These are phyloP conservation scores for Kodamaea jinghongensis DNA, from an alignment of 805 yeast species.

Conservation along the genomic window DNA sequence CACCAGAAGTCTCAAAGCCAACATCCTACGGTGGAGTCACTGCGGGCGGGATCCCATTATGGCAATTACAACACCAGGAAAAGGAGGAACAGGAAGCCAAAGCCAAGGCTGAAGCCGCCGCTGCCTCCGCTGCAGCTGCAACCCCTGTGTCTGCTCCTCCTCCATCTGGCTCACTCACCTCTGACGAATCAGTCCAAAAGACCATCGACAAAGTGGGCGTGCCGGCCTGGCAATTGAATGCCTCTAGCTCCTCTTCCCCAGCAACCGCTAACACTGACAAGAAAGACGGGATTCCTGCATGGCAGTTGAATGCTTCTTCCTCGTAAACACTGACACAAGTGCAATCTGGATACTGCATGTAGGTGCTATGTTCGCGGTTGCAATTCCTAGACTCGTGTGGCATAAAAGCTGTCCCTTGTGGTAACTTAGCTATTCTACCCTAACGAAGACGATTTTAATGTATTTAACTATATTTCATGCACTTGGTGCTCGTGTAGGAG, in stretches of 20 bases:
- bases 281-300: slow-evolving; percentile 35
- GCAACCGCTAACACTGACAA: slow-evolving; percentile 32
- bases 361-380: too few relatives aligned
- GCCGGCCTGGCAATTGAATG: slow-evolving; percentile 43
- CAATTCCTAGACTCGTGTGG: too few relatives aligned
- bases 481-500: too few relatives aligned
- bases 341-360: neutral
- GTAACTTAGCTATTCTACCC: too few relatives aligned
- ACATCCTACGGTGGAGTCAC: slow-evolving; percentile 23
- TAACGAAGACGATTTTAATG: too few relatives aligned
- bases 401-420: too few relatives aligned
- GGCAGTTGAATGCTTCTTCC: slow-evolving; percentile 31
- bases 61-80: slow-evolving; percentile 40
- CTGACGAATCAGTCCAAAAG: slow-evolving; percentile 20
- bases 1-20: slow-evolving; percentile 6
- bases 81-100: slow-evolving; percentile 19
- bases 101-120: neutral
- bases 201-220: slow-evolving; percentile 37
- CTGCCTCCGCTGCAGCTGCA: neutral
- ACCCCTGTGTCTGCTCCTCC: slow-evolving; percentile 2
- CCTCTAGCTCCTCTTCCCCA: too few relatives aligned
- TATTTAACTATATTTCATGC: too few relatives aligned
- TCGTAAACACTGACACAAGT: neutral
- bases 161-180: too few relatives aligned
- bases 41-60: slow-evolving; percentile 44